phyloP scores from a whole-genome alignment of 179 eudicot species.

The Amaranthus tricolor region DNA sequence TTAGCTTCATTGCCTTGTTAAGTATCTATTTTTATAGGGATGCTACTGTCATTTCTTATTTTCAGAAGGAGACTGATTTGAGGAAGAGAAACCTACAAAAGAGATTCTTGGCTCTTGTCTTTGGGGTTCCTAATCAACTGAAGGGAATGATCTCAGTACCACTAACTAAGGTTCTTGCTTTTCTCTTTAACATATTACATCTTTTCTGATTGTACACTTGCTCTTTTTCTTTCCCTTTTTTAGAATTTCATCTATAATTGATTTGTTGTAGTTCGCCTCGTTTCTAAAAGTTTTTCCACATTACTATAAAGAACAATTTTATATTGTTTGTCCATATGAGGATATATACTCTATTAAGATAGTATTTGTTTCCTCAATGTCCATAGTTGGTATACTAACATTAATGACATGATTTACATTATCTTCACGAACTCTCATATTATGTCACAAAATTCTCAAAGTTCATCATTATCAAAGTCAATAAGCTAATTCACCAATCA shows the following conservation, averaged over 20 bases:
- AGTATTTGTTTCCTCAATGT: no score
- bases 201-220: not conserved
- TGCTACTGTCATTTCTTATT: conserved; percentile 1
- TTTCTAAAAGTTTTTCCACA: no score
- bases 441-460: no score
- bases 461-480: no score
- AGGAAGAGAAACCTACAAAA: conserved; percentile 54
- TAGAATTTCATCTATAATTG: not conserved
- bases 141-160: conserved; percentile 71
- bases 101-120: conserved; percentile 91
- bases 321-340: no score
- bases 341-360: no score
- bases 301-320: no score
- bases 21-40: not conserved
- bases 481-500: no score
- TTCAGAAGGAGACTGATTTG: conserved; percentile 40
- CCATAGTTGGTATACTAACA: no score
- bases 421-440: no score
- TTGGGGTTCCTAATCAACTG: conserved; percentile 67
- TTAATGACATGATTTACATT: no score
- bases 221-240: not conserved
- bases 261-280: not conserved
- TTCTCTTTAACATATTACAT: not conserved
- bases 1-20: not conserved
- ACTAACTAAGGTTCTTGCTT: conserved; percentile 59